Base-by-base conservation (phyloP, 495 filamentous ascomycete species). In the Amorphotheca resinae region DNA sequence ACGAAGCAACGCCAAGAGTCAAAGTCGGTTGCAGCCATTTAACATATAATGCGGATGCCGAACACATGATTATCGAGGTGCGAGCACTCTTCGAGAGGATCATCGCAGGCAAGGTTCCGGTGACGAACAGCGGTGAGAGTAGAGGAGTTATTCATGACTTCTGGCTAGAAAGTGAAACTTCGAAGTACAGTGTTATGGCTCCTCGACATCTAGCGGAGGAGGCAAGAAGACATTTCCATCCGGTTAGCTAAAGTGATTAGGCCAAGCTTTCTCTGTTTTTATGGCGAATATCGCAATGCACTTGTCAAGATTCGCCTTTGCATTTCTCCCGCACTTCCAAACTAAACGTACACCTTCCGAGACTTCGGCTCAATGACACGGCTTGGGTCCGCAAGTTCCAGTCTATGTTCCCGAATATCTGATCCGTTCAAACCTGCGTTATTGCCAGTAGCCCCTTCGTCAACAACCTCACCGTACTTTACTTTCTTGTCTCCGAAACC, bases 11-110 rank as follows among this genome's bases (percentile, higher is more conserved):
- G 2, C 22, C 28, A n/a, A 45, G 47, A 26, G 46, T 60, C 25
- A 51, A 46, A 42, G 41, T 59, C 38, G 52, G 45, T 12, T 60
- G 55, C 26, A 55, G 59, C 3, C 59, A 61, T 31, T 25, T 56
- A 8, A 61, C 59, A 15, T 51, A 53, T 14, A 42, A 46, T 33
- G 57, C 41, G 12, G 50, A 54, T 28, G 59, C 41, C 4, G 47
- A 50, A 30, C 30, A 49, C 5, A 61, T 57, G 42, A 37, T 61
- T 16, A 16, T 49, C 6, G 37, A 48, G n/a, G 54, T 58, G 11
- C 26, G 41, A 32, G 22, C 23, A 3, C 25, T 56, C 9, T 58
- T 60, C 16, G 15, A 42, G 30, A 36, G 34, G 16, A 55, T 61
- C 11, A 41, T 61, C 33, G 46, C 35, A 9, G 56, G 50, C 5